Conservation (phyloP, 1,284 basidiomycete genomes). For the Ustilago sp. region DNA sequence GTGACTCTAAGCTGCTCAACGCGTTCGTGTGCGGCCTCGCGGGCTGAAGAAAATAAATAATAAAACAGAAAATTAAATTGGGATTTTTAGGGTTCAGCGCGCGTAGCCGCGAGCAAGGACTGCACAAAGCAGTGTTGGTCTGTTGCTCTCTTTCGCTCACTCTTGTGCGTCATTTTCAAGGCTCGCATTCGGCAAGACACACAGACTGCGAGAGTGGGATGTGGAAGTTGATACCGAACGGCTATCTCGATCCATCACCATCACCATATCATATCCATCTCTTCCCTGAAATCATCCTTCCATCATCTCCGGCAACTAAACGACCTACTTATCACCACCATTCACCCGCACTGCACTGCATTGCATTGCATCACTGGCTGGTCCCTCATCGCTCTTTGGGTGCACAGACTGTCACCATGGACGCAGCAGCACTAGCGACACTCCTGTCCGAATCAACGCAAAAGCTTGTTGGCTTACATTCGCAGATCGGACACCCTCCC, state of each 20-base stretch:
- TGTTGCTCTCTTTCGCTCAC: constrained; percentile 3
- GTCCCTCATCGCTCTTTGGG: constrained; percentile 4
- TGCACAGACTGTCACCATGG: constrained; percentile 42
- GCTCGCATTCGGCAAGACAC: constrained; percentile 7
- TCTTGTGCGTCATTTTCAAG: not conserved
- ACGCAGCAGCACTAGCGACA: constrained; percentile 55
- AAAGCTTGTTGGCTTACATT: constrained; percentile 55
- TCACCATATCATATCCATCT: not conserved
- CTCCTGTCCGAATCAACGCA: constrained; percentile 59
- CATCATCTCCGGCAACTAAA: not conserved
- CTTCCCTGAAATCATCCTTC: not conserved
- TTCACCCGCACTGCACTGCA: not conserved
- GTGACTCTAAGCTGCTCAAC: constrained; percentile 15
- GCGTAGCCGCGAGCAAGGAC: constrained; percentile 1
- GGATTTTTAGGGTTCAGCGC: constrained; percentile 4
- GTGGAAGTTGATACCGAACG: constrained; percentile 4
- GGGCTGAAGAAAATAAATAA: not conserved
- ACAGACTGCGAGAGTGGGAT: not conserved
- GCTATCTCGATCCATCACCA: not conserved
- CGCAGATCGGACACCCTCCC: constrained; percentile 60
- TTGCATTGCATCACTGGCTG: not conserved
- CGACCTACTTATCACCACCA: not conserved
- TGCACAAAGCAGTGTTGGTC: constrained; percentile 17
- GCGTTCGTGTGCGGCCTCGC: constrained; percentile 13
- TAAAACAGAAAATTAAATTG: constrained; percentile 4